phyloP scores from a whole-genome alignment of 192 early-diverging fungal genomes.

The Gryganskiella cystojenkinii region DNA sequence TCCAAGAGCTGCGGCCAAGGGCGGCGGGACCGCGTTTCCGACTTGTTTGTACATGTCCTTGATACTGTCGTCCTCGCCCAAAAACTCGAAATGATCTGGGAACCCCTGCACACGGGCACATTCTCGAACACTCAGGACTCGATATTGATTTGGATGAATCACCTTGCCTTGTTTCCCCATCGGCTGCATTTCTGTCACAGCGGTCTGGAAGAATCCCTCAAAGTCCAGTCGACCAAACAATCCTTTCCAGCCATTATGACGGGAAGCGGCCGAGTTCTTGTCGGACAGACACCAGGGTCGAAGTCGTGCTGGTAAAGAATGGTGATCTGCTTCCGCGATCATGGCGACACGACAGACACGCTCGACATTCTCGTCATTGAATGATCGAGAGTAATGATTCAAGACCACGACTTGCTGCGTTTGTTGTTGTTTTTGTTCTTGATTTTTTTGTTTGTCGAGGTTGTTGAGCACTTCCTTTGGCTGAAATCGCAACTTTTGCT shows the following conservation, averaged over 20 bases:
- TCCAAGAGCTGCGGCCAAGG: slow-evolving; percentile 69
- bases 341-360: too few species aligned
- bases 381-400: too few species aligned
- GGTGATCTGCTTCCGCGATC: background rate
- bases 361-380: too few species aligned
- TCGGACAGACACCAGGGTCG: slow-evolving; percentile 70
- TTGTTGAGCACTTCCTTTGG: too few species aligned
- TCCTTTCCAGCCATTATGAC: slow-evolving; percentile 72
- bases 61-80: slow-evolving; percentile 42
- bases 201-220: slow-evolving; percentile 66
- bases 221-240: slow-evolving; percentile 72
- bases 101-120: slow-evolving; percentile 78
- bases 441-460: too few species aligned
- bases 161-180: slow-evolving; percentile 74
- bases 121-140: slow-evolving; percentile 70
- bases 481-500: too few species aligned
- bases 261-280: slow-evolving; percentile 60
- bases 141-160: slow-evolving; percentile 69
- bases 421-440: too few species aligned
- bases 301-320: slow-evolving; percentile 57
- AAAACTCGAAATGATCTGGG: slow-evolving; percentile 70
- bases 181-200: slow-evolving; percentile 68
- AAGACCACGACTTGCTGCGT: too few species aligned
- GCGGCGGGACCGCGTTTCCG: slow-evolving; percentile 79
- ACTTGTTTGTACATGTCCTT: slow-evolving; percentile 71